Evolutionary conservation across 2,329 filamentous ascomycete genomes (phyloP), one percentile per base, ranked within the genome.

Genomic region (Fusarium aywerte): DNA sequence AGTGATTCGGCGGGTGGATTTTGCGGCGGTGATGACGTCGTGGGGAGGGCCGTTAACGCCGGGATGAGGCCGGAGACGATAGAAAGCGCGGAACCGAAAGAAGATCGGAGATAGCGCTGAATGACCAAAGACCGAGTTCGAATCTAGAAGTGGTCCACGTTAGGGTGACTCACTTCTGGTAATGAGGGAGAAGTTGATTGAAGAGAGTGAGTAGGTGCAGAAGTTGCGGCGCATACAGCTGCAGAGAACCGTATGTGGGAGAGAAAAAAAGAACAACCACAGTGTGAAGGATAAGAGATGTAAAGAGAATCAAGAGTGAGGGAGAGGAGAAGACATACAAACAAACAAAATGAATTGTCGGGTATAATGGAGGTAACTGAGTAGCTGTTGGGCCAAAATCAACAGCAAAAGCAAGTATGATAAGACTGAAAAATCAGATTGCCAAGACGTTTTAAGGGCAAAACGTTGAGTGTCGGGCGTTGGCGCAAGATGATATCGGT

Each of bases 21-120:
- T 72, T 64, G 57, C 69, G 70, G 67, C 62, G 72, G 58, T 71
- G 58, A 74, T 71, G 69, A 73, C 73, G 71, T 74, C 71, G 66
- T 71, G 67, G 59, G 60, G 62, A 54, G 48, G 57, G 35, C 55
- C 62, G 62, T 65, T 71, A 69, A 74, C 62, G 59, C 71, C 62
- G 71, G 71, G 68, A 67, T 59, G 64, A 65, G 60, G 49, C 60
- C 68, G 69, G 58, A 54, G 66, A 53, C 32, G 55, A 65, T 48
- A 63, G 38, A 70, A 66, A 67, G 60, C 57, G 67, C 53, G 56
- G 58, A 60, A 54, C 53, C 55, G 64, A 54, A 44, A 60, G 53
- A 27, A 32, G 45, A 56, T 65, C 70, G 72, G 72, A 72, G 69
- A 73, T 74, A 72, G 56, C 43, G 51, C 49, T 58, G 42, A 38